phyloP scores from a whole-genome alignment of 2,329 filamentous ascomycete genomes.

The Cladosporium velox region DNA sequence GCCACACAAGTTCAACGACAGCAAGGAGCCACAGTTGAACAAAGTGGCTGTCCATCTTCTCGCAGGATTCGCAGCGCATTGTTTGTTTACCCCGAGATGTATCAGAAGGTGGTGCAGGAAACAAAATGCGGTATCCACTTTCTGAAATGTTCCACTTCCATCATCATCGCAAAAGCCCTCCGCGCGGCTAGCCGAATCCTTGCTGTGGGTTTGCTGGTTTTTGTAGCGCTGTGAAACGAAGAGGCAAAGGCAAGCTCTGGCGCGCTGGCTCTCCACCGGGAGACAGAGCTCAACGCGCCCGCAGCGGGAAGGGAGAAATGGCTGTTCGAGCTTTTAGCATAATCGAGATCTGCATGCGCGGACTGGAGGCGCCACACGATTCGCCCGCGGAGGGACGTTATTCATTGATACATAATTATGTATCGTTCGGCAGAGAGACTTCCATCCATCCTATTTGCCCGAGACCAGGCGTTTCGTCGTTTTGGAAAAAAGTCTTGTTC shows the following conservation, averaged over 20 bases:
- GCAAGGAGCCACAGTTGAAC: background rate
- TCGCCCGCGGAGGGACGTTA: background rate
- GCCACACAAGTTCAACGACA: background rate
- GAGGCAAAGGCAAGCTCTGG: conserved; percentile 5
- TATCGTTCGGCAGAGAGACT: background rate
- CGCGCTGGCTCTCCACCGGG: background rate
- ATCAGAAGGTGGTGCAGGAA: background rate
- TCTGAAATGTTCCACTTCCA: background rate
- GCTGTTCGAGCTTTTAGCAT: background rate
- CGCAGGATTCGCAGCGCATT: background rate
- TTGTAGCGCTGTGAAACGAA: conserved; percentile 17
- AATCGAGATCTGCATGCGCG: conserved; percentile 16
- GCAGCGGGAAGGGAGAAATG: conserved; percentile 8
- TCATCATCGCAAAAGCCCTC: background rate
- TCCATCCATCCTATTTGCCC: background rate
- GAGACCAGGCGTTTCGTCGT: conserved; percentile 9
- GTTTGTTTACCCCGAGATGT: conserved; percentile 8
- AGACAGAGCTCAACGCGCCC: conserved; percentile 11
- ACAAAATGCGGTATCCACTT: background rate
- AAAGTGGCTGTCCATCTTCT: background rate
- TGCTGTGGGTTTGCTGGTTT: background rate
- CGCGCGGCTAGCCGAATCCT: conserved; percentile 10
- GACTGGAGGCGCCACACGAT: background rate
- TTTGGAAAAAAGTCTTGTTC: background rate
- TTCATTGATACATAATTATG: background rate